A percentile compares a stretch with the other conserved stretches of the same genome.
phyloP scores from a whole-genome alignment of 2,329 filamentous ascomycete genomes.

The Corinectria fuckeliana region DNA sequence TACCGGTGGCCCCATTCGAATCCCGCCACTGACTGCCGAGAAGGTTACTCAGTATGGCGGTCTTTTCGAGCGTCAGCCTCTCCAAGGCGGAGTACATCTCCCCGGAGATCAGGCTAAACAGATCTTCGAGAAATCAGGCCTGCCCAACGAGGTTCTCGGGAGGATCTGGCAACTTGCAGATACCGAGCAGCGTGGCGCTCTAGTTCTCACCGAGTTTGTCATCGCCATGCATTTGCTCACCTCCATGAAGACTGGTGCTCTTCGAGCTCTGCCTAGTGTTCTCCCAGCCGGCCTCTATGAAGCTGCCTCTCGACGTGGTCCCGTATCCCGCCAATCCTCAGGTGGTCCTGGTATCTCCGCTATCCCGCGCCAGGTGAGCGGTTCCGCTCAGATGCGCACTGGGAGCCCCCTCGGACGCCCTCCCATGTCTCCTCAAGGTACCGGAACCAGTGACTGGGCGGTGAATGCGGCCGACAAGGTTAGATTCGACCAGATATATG shows the following conservation, averaged over 20 bases:
- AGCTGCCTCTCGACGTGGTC: constrained; percentile 76
- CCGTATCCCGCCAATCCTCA: constrained; percentile 56
- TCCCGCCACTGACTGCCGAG: constrained; percentile 85
- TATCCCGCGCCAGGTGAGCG: constrained; percentile 85
- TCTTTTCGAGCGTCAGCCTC: constrained; percentile 89
- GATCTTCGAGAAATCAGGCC: constrained; percentile 91
- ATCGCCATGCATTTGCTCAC: constrained; percentile 98
- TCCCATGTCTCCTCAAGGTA: constrained; percentile 52
- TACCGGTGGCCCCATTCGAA: constrained; percentile 76
- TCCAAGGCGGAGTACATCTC: constrained; percentile 70
- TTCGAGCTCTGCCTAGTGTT: constrained; percentile 79
- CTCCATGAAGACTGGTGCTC: constrained; percentile 83
- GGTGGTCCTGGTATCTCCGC: constrained; percentile 63
- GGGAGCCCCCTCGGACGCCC: constrained; percentile 63
- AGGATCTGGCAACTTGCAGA: constrained; percentile 96
- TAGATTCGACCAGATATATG: constrained; percentile 87
- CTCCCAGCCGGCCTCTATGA: constrained; percentile 90
- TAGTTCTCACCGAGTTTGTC: constrained; percentile 91
- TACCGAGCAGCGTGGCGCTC: constrained; percentile 86
- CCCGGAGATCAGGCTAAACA: constrained; percentile 87
- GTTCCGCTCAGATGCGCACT: constrained; percentile 68
- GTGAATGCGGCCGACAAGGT: constrained; percentile 84
- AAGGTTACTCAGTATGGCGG: constrained; percentile 88
- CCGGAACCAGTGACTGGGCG: constrained; percentile 70
- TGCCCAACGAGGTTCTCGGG: constrained; percentile 90